Percentiles rank a stretch among this genome's conserved stretches.
Evolutionary conservation across 805 yeast genomes (phyloP).

Genomic region (Ogataea paraovalis): DNA sequence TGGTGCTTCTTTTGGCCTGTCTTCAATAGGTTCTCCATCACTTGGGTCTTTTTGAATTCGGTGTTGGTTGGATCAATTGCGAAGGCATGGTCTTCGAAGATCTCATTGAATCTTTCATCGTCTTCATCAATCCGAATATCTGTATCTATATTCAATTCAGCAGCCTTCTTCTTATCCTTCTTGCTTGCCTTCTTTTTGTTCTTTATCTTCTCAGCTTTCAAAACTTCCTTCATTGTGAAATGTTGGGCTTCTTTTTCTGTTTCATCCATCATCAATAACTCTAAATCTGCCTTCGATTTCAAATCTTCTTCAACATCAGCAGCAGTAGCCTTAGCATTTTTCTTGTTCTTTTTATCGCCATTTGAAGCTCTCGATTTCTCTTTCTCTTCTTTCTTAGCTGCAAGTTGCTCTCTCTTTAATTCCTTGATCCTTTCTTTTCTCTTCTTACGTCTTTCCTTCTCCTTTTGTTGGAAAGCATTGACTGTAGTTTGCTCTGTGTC

Average conservation of each 20-base stretch:
- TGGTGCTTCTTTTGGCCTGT: slow-evolving; percentile 61
- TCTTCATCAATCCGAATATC: slow-evolving; percentile 62
- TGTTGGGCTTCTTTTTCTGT: slow-evolving; percentile 49
- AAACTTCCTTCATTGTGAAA: slow-evolving; percentile 73
- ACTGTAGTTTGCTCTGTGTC: slow-evolving; percentile 63
- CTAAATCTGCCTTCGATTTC: slow-evolving; percentile 64
- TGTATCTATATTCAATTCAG: slow-evolving; percentile 36
- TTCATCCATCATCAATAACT: slow-evolving; percentile 60
- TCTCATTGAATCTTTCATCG: slow-evolving; percentile 82
- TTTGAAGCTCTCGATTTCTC: slow-evolving; percentile 19
- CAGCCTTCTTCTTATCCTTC: slow-evolving; percentile 47
- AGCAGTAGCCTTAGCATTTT: slow-evolving; percentile 9
- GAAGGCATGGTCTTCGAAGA: slow-evolving; percentile 81
- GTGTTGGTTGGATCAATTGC: slow-evolving; percentile 93
- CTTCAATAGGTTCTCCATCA: slow-evolving; percentile 77
- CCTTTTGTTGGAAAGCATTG: slow-evolving; percentile 77
- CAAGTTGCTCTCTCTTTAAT: slow-evolving; percentile 47
- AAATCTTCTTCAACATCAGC: slow-evolving; percentile 32
- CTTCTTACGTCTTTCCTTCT: slow-evolving; percentile 85
- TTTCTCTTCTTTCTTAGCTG: slow-evolving; percentile 44
- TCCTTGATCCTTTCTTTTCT: slow-evolving; percentile 76
- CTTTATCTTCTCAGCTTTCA: slow-evolving; percentile 68
- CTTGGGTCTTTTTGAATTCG: slow-evolving; percentile 83
- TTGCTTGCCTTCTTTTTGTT: slow-evolving; percentile 44
- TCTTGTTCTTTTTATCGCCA: slow-evolving; percentile 25